Conservation (phyloP, 2,329 filamentous ascomycete species). For the Bipolaris sorokiniana region DNA sequence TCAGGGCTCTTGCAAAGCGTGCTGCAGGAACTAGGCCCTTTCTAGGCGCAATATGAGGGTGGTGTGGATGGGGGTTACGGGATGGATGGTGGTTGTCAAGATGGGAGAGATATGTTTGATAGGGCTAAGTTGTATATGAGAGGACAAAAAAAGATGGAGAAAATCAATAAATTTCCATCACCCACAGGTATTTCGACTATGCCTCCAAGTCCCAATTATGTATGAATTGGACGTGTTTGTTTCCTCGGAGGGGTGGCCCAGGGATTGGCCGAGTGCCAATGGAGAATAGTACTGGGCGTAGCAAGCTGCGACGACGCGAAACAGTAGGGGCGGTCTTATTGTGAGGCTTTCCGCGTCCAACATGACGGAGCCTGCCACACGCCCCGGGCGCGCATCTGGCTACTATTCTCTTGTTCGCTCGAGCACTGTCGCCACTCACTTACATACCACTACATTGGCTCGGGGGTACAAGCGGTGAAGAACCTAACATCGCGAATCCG, state of each 20-base stretch:
- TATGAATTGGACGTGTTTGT: neutral
- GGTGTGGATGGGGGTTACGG: too few species aligned
- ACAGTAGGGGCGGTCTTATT: conserved; percentile 8
- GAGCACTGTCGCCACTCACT: neutral
- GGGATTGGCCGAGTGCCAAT: conserved; percentile 10
- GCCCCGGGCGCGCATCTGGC: neutral
- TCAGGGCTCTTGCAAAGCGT: too few species aligned
- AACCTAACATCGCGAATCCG: neutral
- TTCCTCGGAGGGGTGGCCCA: neutral
- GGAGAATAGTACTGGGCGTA: conserved; percentile 2
- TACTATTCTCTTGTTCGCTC: neutral
- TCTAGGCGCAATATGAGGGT: too few species aligned
- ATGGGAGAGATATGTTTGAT: too few species aligned
- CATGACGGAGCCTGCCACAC: neutral
- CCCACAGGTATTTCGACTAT: too few species aligned
- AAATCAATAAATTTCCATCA: too few species aligned
- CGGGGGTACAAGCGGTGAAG: neutral
- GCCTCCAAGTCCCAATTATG: too few species aligned
- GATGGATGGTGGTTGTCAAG: too few species aligned
- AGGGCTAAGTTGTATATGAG: too few species aligned
- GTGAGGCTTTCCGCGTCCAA: conserved; percentile 4
- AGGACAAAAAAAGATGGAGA: too few species aligned
- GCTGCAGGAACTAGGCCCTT: too few species aligned
- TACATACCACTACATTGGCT: neutral
- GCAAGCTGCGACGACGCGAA: conserved; percentile 11